Base-by-base conservation (phyloP, 2,329 filamentous ascomycete species). In the Colletotrichum sp. region DNA sequence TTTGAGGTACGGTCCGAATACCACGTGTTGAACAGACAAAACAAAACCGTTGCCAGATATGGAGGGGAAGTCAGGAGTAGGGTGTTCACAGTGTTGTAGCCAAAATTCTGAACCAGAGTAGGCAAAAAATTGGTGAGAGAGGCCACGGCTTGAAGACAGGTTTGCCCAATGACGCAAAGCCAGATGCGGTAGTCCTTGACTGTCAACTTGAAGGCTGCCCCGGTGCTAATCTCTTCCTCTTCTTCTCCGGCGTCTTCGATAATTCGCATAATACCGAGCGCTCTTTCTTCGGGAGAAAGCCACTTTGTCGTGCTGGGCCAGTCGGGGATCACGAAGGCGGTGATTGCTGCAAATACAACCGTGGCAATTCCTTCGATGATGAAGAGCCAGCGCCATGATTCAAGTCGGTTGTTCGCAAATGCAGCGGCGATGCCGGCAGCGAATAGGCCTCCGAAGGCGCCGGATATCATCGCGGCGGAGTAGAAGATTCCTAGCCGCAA, bases 361-460 rank as follows among this genome's bases (percentile, higher is more conserved):
- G 79, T 78, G 64, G 89, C 85, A 15, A 86, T 81, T 2, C 87
- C 87, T 72, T 89, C 87, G 0, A 87, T 82, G 34, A 89, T 87
- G 73, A 90, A 90, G 0, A 89, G 80, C 89, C 88, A 90, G 62
- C 88, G 78, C 89, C 88, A 90, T 1, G 89, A 88, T 2, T 83
- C 82, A 2, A 90, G 81, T 0, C 88, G 87, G 21, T 76, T 65
- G 55, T 76, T 30, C 0, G 68, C 60, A n/a, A 78, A 76, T 0
- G 73, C 73, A 4, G 73, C 76, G 8, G 66, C 59, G 8, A 83
- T 82, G 0, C 78, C 81, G n/a, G 81, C 82, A 0, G 82, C 82
- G 1, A 83, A 74, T 0, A 83, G 39, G 0, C 82, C 82, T 9
- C 83, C 82, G 1, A 84, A 77, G 0, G 80, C 83, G 1, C 84